Evolutionary conservation across 768 basidiomycete species (phyloP).

Genomic region (Mycena capillaripes): DNA sequence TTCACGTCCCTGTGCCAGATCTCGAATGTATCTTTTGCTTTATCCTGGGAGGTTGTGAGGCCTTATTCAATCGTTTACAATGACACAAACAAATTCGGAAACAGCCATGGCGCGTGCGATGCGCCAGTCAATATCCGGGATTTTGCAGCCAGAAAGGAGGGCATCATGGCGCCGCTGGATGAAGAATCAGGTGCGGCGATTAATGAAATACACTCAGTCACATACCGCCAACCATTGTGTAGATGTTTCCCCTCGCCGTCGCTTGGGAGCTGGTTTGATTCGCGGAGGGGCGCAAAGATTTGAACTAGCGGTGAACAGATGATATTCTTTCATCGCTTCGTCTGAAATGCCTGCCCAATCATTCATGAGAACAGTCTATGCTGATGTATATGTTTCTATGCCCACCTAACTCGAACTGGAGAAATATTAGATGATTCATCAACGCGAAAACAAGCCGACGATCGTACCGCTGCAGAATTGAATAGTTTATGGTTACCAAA

Average conservation of each 20-base stretch:
- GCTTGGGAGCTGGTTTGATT: slow-evolving; percentile 27
- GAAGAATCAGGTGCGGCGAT: too few relatives aligned
- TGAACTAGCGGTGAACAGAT: slow-evolving; percentile 6
- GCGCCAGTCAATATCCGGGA: slow-evolving; percentile 33
- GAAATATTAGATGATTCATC: not conserved
- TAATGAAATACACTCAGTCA: too few relatives aligned
- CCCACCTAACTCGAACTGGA: slow-evolving; percentile 17
- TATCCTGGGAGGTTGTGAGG: slow-evolving; percentile 11
- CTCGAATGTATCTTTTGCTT: slow-evolving; percentile 17
- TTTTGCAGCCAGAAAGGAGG: slow-evolving; percentile 25
- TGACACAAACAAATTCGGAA: slow-evolving; percentile 27
- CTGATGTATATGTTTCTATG: not conserved
- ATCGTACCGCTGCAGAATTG: slow-evolving; percentile 20
- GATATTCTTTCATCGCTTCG: slow-evolving; percentile 25
- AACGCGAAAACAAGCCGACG: not conserved
- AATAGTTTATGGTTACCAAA: slow-evolving; percentile 11
- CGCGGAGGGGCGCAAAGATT: slow-evolving; percentile 29
- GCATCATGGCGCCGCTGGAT: too few relatives aligned
- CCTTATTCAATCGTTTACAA: too few relatives aligned
- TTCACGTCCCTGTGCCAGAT: slow-evolving; percentile 19
- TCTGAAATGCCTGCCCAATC: slow-evolving; percentile 23
- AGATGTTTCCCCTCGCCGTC: slow-evolving; percentile 31
- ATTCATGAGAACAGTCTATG: not conserved
- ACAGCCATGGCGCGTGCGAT: slow-evolving; percentile 29
- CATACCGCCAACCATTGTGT: too few relatives aligned